Conservation (phyloP, 345 rosid species). For the Eutrema japonicum region DNA sequence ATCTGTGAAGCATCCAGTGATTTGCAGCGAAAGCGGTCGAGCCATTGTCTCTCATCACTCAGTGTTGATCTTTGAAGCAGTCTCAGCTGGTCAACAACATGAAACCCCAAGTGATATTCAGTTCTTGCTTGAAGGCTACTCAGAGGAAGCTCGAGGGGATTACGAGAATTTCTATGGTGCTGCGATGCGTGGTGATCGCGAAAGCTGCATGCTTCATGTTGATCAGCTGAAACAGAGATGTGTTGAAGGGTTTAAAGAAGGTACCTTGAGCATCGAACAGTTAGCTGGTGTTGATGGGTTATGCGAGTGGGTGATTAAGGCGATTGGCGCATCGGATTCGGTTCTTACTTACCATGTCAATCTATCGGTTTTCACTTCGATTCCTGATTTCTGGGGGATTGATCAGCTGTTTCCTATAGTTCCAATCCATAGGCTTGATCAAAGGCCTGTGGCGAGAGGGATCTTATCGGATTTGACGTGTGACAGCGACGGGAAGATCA, state of each 20-base stretch:
- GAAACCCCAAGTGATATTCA: constrained; percentile 50
- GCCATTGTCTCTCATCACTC: constrained; percentile 96
- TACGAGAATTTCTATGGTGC: constrained; percentile 58
- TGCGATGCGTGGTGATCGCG: constrained; percentile 63
- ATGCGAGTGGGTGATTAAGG: constrained; percentile 65
- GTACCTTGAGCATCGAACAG: constrained; percentile 73
- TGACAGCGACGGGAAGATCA: constrained; percentile 90
- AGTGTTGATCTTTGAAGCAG: constrained; percentile 77
- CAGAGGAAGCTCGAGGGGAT: constrained; percentile 64
- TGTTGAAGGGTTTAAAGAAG: constrained; percentile 78
- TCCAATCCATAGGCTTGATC: constrained; percentile 76
- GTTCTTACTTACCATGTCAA: constrained; percentile 74
- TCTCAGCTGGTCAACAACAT: constrained; percentile 53
- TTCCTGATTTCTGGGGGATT: constrained; percentile 96
- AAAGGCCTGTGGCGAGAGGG: constrained; percentile 72
- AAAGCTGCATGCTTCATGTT: constrained; percentile 63
- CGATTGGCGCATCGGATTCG: constrained; percentile 60
- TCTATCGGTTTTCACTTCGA: constrained; percentile 84
- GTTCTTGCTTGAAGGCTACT: constrained; percentile 55
- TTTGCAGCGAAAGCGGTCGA: constrained; percentile 91
- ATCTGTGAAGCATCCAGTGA: constrained; percentile 73
- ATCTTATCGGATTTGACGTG: constrained; percentile 86
- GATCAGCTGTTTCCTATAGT: constrained; percentile 87
- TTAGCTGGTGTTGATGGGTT: constrained; percentile 83
- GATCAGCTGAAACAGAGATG: constrained; percentile 82